Base-by-base conservation (phyloP, 2,329 filamentous ascomycete species). In the Macrophomina tecta region DNA sequence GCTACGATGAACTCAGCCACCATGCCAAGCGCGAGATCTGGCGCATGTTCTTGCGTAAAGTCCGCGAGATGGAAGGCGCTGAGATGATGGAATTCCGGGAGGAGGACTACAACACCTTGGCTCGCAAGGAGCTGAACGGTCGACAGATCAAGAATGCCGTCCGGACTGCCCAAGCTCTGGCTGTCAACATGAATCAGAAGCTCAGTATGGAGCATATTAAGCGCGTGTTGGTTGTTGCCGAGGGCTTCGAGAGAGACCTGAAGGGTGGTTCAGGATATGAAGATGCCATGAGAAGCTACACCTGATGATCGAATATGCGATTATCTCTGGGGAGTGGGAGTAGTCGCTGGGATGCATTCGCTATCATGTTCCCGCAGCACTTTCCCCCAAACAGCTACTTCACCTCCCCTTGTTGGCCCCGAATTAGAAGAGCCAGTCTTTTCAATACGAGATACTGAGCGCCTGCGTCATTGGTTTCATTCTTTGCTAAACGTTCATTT, bases 71-170 rank as follows among this genome's bases (percentile, higher is more conserved):
- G 53, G 89, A 91, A 67, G 87, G 86, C 62, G 78, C 51, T 67
- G 62, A 67, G 67, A 69, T 1, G 64, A 86, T 88, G 71, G 78
- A 82, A 0, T 90, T 94, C 73, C 83, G 82, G 2, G 88, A 91
- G 3, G 84, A 87, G 8, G 91, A 96, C 74, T 89, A 88, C 69
- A 86, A 88, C 56, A 77, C 80, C 48, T 81, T 97, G 23, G 87
- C 90, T 1, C 85, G 89, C 62, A 87, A 90, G 73, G 88, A 89
- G 45, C 83, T 91, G 69, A 91, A 91, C 69, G 89, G 89, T 32
- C 82, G 89, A 72, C 88, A 94, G 86, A 97, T 96, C 83, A 96
- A 97, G 82, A 97, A 97, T 76, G 90, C 90, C 11, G 89, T 97
- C 58, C 87, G 91, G 66, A 94, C 91, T 0, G 92, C 92, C 1